Conservation (phyloP, 805 yeast species). For the Saccharomycopsis fermentans region DNA sequence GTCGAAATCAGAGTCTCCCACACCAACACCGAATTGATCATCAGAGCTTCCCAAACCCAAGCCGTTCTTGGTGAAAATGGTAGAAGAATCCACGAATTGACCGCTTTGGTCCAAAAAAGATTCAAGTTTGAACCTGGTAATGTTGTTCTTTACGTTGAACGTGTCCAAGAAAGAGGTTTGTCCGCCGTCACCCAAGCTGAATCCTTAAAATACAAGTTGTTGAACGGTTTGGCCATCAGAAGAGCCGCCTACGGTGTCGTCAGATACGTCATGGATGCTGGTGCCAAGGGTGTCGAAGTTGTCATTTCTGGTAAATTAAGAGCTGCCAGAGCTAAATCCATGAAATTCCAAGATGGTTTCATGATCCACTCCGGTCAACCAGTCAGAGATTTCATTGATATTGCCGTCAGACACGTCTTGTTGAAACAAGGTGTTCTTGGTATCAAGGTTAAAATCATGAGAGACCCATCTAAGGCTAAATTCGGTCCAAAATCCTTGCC, state of each 20-base stretch:
- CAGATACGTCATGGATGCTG: constrained; percentile 99
- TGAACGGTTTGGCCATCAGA: constrained; percentile 98
- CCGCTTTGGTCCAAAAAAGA: constrained; percentile 96
- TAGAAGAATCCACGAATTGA: constrained; percentile 98
- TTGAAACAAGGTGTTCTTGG: constrained; percentile 99
- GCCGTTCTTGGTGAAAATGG: constrained; percentile 99
- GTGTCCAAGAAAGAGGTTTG: constrained; percentile 98
- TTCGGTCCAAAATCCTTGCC: constrained; percentile 88
- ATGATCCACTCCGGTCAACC: constrained; percentile 99
- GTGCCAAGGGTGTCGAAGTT: constrained; percentile 99
- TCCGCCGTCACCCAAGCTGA: constrained; percentile 99
- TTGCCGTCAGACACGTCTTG: constrained; percentile 98
- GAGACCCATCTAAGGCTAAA: constrained; percentile 86
- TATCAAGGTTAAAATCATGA: constrained; percentile 99
- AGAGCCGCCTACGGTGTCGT: constrained; percentile 99
- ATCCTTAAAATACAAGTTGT: constrained; percentile 95
- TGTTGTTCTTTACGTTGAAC: constrained; percentile 93
- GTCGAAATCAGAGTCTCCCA: constrained; percentile 99
- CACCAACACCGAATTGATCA: constrained; percentile 94
- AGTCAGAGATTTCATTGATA: constrained; percentile 95
- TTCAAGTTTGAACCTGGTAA: constrained; percentile 92
- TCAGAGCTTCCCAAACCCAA: constrained; percentile 98
- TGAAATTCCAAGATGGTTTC: constrained; percentile 99
- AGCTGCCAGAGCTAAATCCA: constrained; percentile 99
- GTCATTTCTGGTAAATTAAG: constrained; percentile 99